Conservation (phyloP, 495 filamentous ascomycete genomes). For the Pseudevernia furfuracea region DNA sequence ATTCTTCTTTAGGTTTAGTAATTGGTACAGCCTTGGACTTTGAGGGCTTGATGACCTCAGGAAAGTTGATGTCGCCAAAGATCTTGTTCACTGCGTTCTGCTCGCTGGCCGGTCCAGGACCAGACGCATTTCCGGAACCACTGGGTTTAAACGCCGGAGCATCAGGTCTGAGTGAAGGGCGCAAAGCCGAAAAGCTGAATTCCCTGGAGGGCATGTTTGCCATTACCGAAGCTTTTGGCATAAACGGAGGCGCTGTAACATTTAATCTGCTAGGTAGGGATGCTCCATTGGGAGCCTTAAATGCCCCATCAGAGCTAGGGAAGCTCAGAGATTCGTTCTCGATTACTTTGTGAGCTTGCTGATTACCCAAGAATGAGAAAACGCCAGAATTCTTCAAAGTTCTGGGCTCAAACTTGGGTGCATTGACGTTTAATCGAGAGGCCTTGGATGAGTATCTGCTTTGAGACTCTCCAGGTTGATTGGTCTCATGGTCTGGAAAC, state of each 20-base stretch:
- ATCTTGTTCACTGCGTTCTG: slow-evolving; percentile 45
- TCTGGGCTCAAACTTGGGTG: slow-evolving; percentile 68
- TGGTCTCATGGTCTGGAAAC: background rate
- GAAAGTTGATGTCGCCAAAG: slow-evolving; percentile 66
- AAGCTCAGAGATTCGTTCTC: background rate
- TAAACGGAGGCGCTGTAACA: slow-evolving; percentile 62
- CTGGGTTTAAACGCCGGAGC: slow-evolving; percentile 71
- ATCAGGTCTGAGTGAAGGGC: slow-evolving; percentile 68
- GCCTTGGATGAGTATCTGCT: slow-evolving; percentile 32
- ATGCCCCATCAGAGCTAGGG: background rate
- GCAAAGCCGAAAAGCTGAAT: slow-evolving; percentile 65
- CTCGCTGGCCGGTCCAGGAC: slow-evolving; percentile 1
- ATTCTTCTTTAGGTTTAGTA: slow-evolving; percentile 51
- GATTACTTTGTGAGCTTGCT: slow-evolving; percentile 1
- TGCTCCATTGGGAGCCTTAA: background rate
- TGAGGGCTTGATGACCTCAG: slow-evolving; percentile 51
- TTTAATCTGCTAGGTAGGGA: slow-evolving; percentile 36
- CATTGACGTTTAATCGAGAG: slow-evolving; percentile 77
- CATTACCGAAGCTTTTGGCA: slow-evolving; percentile 43
- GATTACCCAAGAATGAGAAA: slow-evolving; percentile 46
- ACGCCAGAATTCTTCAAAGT: slow-evolving; percentile 54
- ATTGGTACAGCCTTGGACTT: slow-evolving; percentile 82
- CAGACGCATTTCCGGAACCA: slow-evolving; percentile 9
- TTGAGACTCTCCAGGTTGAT: background rate
- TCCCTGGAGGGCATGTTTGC: slow-evolving; percentile 38